Evolutionary conservation across 2,329 filamentous ascomycete species (phyloP).

Genomic region (Zasmidium citrigriseum): DNA sequence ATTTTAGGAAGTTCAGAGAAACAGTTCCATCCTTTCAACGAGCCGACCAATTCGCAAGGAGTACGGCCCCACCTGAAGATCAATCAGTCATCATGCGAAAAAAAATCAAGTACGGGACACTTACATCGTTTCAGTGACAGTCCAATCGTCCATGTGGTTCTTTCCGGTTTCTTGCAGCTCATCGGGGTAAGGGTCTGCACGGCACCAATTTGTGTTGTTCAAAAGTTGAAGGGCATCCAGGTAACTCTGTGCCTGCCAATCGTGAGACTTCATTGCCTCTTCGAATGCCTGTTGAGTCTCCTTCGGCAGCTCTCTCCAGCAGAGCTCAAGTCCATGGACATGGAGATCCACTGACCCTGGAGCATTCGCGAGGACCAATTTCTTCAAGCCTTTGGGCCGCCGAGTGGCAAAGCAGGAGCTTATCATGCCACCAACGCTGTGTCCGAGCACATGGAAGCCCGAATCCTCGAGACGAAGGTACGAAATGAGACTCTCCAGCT

Average conservation of each 20-base stretch:
- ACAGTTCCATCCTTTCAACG: neutral
- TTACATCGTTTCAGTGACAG: neutral
- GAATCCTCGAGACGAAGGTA: conserved; percentile 30
- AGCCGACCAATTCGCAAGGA: neutral
- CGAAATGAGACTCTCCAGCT: conserved; percentile 49
- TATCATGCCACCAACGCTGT: conserved; percentile 54
- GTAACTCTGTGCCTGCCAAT: neutral
- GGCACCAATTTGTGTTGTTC: neutral
- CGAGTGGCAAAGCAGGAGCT: conserved; percentile 40
- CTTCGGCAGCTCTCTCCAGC: neutral
- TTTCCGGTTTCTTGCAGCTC: neutral
- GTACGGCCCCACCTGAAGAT: neutral
- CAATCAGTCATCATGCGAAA: neutral
- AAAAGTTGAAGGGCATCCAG: neutral
- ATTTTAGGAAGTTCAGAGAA: neutral
- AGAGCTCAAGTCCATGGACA: neutral
- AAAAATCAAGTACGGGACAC: neutral
- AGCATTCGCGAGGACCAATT: conserved; percentile 33
- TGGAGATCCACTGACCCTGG: neutral
- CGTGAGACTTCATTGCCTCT: neutral
- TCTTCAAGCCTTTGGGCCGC: conserved; percentile 33
- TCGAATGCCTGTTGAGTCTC: neutral
- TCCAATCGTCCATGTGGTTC: neutral
- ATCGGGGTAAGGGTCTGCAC: neutral
- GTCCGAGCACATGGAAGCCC: conserved; percentile 44